These are phyloP conservation scores for Pilaira anomala DNA, from an alignment of 192 early-diverging fungal species.

Conservation along the genomic window DNA sequence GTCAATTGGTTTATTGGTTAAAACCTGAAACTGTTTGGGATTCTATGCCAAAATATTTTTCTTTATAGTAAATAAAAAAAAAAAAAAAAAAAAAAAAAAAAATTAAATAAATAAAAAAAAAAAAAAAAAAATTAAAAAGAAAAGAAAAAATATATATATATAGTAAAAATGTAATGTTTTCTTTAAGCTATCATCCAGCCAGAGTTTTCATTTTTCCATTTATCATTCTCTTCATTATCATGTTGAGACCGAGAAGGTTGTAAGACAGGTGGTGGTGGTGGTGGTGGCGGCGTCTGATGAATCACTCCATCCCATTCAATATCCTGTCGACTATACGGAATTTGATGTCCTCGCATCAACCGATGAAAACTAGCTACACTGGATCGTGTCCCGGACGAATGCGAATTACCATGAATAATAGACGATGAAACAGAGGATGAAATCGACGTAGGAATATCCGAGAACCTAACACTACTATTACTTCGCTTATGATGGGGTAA, in stretches of 20 bases:
- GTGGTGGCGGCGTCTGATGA: background rate
- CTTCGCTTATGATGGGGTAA: constrained; percentile 2
- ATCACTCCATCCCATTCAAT: constrained; percentile 35
- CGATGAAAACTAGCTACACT: constrained; percentile 32
- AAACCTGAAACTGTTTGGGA: constrained; percentile 9
- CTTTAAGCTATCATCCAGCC: constrained; percentile 17
- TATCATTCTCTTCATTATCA: background rate
- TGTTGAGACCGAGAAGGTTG: background rate
- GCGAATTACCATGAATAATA: background rate
- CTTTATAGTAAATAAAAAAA: constrained; percentile 5
- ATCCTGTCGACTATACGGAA: constrained; percentile 28
- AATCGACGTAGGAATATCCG: constrained; percentile 4
- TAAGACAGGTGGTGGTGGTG: background rate
- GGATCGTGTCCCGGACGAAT: background rate
- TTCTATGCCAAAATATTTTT: background rate
- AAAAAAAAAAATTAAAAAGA: background rate
- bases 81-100: background rate
- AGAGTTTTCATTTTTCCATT: constrained; percentile 13
- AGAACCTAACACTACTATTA: constrained; percentile 20
- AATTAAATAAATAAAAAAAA: background rate
- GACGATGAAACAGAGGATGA: background rate
- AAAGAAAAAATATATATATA: background rate
- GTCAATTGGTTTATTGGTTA: constrained; percentile 1
- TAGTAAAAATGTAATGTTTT: background rate
- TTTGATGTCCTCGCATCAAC: constrained; percentile 26